Base-by-base conservation (phyloP, 306 rosid species). In the Pterocarpus macrocarpus region DNA sequence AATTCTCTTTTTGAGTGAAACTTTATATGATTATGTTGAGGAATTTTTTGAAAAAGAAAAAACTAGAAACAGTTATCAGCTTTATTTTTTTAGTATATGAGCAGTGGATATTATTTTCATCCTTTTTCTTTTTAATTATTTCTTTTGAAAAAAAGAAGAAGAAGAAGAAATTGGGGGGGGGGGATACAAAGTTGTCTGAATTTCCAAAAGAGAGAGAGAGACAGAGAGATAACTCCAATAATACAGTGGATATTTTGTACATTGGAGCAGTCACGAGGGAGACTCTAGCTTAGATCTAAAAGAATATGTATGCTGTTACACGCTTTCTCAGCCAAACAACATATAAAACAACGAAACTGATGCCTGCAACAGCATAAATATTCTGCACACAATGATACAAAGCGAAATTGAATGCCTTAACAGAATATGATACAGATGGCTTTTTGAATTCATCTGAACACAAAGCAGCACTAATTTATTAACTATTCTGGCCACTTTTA, bases 201-300 rank as follows among this genome's bases (percentile, higher is more conserved):
- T 32, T 70, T 70, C 22, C 36, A 69, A 38, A 11, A 73, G n/a
- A 76, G 57, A 73, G 63, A 62, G 64, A 61, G 71, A 73, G 35
- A 76, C 34, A 80, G 57, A 64, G 83, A 43, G 80, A 71, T 58
- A 80, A 44, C 65, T 87, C 91, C 86, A 91, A 91, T 91, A 87
- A 90, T 91, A 85, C 94, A 88, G 91, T 81, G 87, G 86, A 86
- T 85, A 85, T 64, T 87, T 86, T 75, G 90, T 87, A 88, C 86
- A 88, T 71, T 84, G 84, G 88, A 85, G 85, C 90, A 89, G 94
- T 89, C 98, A 94, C 97, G 95, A 90, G 98, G 77, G 88, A 45
- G 85, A 83, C 79, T 76, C 74, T 81, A 75, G 32, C 84, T 75
- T 86, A 89, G 89, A 89, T 90, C 93, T 85, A 88, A 87, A 87